A percentile compares a stretch with the other conserved stretches of the same genome.
phyloP scores from a whole-genome alignment of 2,329 filamentous ascomycete genomes.

The Metarhizium rileyi region DNA sequence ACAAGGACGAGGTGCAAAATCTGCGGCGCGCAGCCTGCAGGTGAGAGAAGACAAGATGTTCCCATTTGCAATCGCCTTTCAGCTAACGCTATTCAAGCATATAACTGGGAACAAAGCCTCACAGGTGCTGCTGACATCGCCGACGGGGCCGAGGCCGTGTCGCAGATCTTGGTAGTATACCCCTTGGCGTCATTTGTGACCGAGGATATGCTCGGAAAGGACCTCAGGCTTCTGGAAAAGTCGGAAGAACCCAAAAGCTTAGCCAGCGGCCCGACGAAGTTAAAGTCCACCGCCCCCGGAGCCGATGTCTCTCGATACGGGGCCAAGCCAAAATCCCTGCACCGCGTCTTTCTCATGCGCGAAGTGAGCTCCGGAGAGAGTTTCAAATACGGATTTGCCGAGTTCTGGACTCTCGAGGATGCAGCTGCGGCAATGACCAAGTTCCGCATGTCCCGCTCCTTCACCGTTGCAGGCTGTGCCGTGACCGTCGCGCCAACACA shows the following conservation, averaged over 20 bases:
- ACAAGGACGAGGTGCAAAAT: conserved; percentile 28
- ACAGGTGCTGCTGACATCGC: conserved; percentile 40
- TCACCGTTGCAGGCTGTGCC: conserved; percentile 66
- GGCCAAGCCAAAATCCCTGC: conserved; percentile 63
- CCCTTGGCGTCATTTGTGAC: conserved; percentile 60
- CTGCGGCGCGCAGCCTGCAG: conserved; percentile 22
- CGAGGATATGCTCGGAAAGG: conserved; percentile 63
- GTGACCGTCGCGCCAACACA: conserved; percentile 69
- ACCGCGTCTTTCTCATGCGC: conserved; percentile 67
- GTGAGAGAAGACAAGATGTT: conserved; percentile 15
- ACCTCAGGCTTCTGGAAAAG: conserved; percentile 65
- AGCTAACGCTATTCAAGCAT: conserved; percentile 1
- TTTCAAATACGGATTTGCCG: conserved; percentile 75
- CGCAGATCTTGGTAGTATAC: conserved; percentile 68
- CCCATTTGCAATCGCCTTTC: not conserved
- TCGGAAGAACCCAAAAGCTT: conserved; percentile 35
- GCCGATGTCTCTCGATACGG: conserved; percentile 52
- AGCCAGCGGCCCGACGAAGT: conserved; percentile 38
- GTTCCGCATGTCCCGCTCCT: conserved; percentile 61
- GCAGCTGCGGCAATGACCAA: conserved; percentile 65
- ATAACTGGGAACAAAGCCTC: conserved; percentile 26
- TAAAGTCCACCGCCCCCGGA: conserved; percentile 49
- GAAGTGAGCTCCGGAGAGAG: conserved; percentile 62
- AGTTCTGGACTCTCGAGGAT: conserved; percentile 69
- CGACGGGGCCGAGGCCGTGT: conserved; percentile 46